Evolutionary conservation across 352 stramenopile species (phyloP).

Genomic region (Globisporangium viniferum): DNA sequence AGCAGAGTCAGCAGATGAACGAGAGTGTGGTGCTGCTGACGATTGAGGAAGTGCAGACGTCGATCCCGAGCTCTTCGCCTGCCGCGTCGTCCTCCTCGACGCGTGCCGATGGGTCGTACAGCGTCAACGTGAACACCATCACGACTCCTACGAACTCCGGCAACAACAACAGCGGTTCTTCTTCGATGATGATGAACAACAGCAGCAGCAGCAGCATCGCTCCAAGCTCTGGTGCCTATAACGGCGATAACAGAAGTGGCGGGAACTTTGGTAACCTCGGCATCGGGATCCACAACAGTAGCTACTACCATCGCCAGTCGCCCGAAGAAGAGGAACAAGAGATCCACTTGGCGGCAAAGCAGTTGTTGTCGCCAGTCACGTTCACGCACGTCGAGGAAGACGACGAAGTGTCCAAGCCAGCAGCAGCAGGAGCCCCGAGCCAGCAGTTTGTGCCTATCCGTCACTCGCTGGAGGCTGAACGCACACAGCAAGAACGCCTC

Average conservation of each 20-base stretch:
- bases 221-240: not conserved
- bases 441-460: conserved; percentile 8
- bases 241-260: not conserved
- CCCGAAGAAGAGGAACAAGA: conserved; percentile 18
- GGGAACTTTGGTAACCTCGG: conserved; percentile 3
- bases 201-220: conserved; percentile 2
- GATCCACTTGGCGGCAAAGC: conserved; percentile 21
- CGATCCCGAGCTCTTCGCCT: conserved; percentile 6
- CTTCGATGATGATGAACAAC: not conserved
- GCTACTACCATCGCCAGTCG: conserved; percentile 9
- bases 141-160: not conserved
- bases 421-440: not conserved
- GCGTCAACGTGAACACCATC: not conserved
- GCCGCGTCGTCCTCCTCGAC: conserved; percentile 6
- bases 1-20: not conserved
- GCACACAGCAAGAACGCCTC: not conserved
- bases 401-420: conserved; percentile 3
- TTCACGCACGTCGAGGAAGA: conserved; percentile 14
- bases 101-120: not conserved
- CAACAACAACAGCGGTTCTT: not conserved
- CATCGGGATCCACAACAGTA: conserved; percentile 2
- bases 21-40: conserved; percentile 15
- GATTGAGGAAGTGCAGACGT: conserved; percentile 14
- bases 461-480: not conserved
- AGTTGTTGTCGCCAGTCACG: conserved; percentile 18